These are phyloP conservation scores for Candida jianshihensis DNA, from an alignment of 805 yeast species.

Conservation along the genomic window DNA sequence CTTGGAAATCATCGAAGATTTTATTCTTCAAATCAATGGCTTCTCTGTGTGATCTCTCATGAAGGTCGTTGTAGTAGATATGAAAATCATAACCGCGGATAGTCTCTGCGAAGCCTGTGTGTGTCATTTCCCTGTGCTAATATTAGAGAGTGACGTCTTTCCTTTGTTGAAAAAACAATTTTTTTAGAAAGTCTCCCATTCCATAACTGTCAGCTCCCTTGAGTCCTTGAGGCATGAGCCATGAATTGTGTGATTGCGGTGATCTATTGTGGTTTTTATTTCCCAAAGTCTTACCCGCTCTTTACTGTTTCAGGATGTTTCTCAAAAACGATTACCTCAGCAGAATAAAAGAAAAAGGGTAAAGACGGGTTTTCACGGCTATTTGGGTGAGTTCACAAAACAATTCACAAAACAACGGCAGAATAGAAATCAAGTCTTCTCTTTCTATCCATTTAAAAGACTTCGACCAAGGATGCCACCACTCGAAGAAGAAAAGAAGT, in stretches of 20 bases:
- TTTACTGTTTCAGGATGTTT: no score
- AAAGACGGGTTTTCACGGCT: conserved; percentile 1
- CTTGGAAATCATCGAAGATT: conserved; percentile 31
- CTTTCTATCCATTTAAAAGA: no score
- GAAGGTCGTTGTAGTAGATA: conserved; percentile 38
- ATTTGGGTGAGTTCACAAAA: background rate
- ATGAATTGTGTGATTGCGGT: no score
- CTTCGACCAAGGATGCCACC: background rate
- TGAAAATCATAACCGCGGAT: conserved; percentile 42
- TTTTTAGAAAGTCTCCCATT: no score
- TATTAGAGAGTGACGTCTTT: no score
- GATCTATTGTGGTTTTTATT: no score
- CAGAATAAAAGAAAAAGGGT: background rate
- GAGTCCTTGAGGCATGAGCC: no score
- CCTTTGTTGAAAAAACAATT: no score
- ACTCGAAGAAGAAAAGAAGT: conserved; percentile 23
- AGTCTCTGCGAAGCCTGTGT: conserved; percentile 2
- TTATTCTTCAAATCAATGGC: conserved; percentile 35
- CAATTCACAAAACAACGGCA: background rate
- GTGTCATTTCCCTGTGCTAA: background rate
- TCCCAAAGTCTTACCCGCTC: no score
- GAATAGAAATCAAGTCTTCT: background rate
- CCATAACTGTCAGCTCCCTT: no score
- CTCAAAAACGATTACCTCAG: no score
- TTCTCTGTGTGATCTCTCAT: conserved; percentile 24